These are phyloP conservation scores for Coniochaeta sp. DNA, from an alignment of 2,329 filamentous ascomycete genomes.

Conservation along the genomic window DNA sequence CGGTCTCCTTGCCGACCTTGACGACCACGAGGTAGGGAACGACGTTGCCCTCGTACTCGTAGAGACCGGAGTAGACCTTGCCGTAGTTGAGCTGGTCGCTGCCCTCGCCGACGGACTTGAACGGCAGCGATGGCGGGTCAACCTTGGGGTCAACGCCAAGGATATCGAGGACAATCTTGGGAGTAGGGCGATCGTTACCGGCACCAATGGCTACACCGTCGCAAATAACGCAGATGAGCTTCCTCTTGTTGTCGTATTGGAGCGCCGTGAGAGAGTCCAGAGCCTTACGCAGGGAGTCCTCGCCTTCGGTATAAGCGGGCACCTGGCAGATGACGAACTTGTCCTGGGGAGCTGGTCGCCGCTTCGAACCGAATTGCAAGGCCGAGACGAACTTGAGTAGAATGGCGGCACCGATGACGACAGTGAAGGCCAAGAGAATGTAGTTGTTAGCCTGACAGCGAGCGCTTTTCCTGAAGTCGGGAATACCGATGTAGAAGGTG, in stretches of 20 bases:
- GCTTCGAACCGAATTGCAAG: constrained; percentile 87
- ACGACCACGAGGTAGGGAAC: constrained; percentile 94
- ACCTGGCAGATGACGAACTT: constrained; percentile 99
- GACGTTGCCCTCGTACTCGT: constrained; percentile 95
- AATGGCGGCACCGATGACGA: constrained; percentile 75
- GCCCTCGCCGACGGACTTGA: constrained; percentile 85
- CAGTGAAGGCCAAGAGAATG: constrained; percentile 79
- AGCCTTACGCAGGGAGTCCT: constrained; percentile 88
- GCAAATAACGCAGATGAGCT: constrained; percentile 92
- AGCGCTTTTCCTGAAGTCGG: constrained; percentile 73
- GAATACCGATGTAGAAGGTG: constrained; percentile 73
- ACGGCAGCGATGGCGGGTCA: constrained; percentile 87
- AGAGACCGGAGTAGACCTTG: constrained; percentile 96
- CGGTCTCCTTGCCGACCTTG: constrained; percentile 95
- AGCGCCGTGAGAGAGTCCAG: constrained; percentile 90
- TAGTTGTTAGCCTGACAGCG: constrained; percentile 87
- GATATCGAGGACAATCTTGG: constrained; percentile 96
- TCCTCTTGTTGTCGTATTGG: constrained; percentile 97
- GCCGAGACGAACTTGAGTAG: constrained; percentile 85
- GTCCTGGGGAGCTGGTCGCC: constrained; percentile 82
- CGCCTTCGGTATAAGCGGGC: constrained; percentile 94
- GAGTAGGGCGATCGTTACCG: constrained; percentile 92
- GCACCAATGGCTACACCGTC: constrained; percentile 95
- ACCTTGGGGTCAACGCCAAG: constrained; percentile 95
- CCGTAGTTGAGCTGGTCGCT: constrained; percentile 95